Percentiles rank a stretch among this genome's conserved stretches.
phyloP scores from a whole-genome alignment of 2,329 filamentous ascomycete species.

The Colletotrichum scovillei region DNA sequence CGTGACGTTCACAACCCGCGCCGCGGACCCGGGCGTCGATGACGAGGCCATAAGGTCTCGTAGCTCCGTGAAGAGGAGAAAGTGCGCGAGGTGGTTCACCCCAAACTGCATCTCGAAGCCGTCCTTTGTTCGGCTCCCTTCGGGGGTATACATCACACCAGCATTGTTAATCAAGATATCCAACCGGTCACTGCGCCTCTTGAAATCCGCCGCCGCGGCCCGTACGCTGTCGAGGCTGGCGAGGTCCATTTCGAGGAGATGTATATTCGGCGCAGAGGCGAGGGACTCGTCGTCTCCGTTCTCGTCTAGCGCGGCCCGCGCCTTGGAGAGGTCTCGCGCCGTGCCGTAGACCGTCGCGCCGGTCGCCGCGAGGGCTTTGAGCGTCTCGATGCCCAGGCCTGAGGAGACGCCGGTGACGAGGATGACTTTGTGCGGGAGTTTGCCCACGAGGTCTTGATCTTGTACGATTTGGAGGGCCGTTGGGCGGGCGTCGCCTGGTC shows the following conservation, averaged over 20 bases:
- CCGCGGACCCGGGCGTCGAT: conserved; percentile 50
- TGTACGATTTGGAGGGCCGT: conserved; percentile 27
- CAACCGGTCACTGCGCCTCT: conserved; percentile 1
- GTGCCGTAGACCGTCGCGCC: neutral
- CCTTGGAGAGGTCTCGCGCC: neutral
- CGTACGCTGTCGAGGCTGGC: conserved; percentile 43
- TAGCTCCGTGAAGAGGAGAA: conserved; percentile 63
- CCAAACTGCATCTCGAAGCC: conserved; percentile 55
- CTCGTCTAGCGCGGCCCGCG: neutral
- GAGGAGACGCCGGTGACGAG: conserved; percentile 54
- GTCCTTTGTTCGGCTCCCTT: conserved; percentile 29
- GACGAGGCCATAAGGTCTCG: conserved; percentile 53
- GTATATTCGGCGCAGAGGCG: conserved; percentile 34
- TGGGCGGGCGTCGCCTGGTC: conserved; percentile 26
- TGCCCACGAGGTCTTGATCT: conserved; percentile 11
- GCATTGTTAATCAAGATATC: conserved; percentile 38
- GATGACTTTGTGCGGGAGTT: conserved; percentile 40
- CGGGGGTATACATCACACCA: conserved; percentile 8
- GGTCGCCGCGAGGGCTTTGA: neutral
- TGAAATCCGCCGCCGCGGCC: conserved; percentile 33
- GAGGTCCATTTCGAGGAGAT: conserved; percentile 45
- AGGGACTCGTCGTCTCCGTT: neutral
- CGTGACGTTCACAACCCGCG: conserved; percentile 58
- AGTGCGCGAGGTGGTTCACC: conserved; percentile 64
- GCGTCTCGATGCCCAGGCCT: conserved; percentile 37